Conservation (phyloP, 768 basidiomycete genomes). For the Sutorius australiensis region DNA sequence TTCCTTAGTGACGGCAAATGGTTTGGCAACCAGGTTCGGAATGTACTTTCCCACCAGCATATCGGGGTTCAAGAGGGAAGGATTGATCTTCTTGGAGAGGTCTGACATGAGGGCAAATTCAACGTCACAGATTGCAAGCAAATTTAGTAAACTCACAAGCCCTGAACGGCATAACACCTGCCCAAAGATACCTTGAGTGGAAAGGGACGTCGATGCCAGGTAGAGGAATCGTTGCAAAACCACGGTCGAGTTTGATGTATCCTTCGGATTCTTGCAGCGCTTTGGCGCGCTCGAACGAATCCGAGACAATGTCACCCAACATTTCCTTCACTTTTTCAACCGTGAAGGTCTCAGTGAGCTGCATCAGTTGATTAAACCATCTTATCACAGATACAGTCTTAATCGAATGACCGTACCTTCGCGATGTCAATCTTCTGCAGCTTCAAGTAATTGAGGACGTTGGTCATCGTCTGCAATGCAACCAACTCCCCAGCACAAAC, state of each 20-base stretch:
- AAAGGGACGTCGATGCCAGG: slow-evolving; percentile 99
- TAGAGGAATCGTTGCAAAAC: slow-evolving; percentile 92
- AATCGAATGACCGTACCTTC: slow-evolving; percentile 47
- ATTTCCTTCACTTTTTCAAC: slow-evolving; percentile 96
- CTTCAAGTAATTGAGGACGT: slow-evolving; percentile 95
- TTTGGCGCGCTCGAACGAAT: slow-evolving; percentile 69
- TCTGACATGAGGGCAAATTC: slow-evolving; percentile 42
- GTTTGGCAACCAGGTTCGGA: slow-evolving; percentile 90
- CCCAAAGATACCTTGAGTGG: slow-evolving; percentile 99
- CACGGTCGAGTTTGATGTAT: slow-evolving; percentile 91
- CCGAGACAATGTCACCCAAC: slow-evolving; percentile 86
- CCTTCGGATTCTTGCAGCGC: slow-evolving; percentile 81
- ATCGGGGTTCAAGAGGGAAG: slow-evolving; percentile 87
- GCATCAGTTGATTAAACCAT: background rate
- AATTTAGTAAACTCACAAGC: slow-evolving; percentile 62
- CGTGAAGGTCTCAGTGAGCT: slow-evolving; percentile 85
- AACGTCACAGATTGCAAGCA: background rate
- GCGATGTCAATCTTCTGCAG: slow-evolving; percentile 91
- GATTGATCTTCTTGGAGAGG: slow-evolving; percentile 96
- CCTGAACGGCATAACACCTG: slow-evolving; percentile 95
- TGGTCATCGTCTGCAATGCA: slow-evolving; percentile 89
- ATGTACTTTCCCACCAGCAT: slow-evolving; percentile 95
- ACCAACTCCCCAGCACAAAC: slow-evolving; percentile 97
- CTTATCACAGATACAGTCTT: background rate
- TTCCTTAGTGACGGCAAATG: slow-evolving; percentile 76